These are phyloP conservation scores for Arabis hirsuta DNA, from an alignment of 345 rosid species.

Conservation along the genomic window DNA sequence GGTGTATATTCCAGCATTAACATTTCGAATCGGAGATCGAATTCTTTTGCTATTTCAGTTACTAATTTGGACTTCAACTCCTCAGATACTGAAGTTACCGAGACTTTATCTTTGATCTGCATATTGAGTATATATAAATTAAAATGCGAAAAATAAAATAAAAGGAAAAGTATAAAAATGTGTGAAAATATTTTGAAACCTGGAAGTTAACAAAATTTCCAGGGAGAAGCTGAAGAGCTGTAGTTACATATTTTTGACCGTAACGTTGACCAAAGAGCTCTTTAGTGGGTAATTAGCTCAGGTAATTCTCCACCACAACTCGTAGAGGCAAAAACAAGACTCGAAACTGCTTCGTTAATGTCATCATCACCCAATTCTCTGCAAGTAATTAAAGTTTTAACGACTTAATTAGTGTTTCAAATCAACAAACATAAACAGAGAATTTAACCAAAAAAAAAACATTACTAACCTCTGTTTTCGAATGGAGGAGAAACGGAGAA, in stretches of 20 bases:
- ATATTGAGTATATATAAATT: background rate
- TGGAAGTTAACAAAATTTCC: constrained; percentile 73
- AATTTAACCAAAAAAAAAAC: background rate
- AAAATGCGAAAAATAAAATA: background rate
- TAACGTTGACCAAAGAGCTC: constrained; percentile 75
- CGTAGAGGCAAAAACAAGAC: constrained; percentile 78
- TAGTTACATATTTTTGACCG: constrained; percentile 57
- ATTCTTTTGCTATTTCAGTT: constrained; percentile 59
- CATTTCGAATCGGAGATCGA: constrained; percentile 45
- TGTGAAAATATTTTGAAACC: constrained; percentile 45
- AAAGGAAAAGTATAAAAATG: background rate
- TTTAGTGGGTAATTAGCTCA: constrained; percentile 60
- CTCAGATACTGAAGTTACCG: constrained; percentile 49
- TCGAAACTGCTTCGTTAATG: constrained; percentile 85
- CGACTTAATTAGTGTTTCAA: background rate
- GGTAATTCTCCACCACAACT: constrained; percentile 77
- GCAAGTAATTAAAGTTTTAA: background rate
- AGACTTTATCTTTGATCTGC: constrained; percentile 65
- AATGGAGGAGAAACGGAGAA: constrained; percentile 59
- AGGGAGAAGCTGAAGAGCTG: constrained; percentile 61
- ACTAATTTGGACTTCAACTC: constrained; percentile 54
- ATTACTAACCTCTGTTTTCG: constrained; percentile 59
- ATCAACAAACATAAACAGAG: background rate
- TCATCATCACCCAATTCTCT: constrained; percentile 71
- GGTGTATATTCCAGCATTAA: constrained; percentile 60